phyloP scores from a whole-genome alignment of 192 early-diverging fungal species.

The Kickxella alabastrina region DNA sequence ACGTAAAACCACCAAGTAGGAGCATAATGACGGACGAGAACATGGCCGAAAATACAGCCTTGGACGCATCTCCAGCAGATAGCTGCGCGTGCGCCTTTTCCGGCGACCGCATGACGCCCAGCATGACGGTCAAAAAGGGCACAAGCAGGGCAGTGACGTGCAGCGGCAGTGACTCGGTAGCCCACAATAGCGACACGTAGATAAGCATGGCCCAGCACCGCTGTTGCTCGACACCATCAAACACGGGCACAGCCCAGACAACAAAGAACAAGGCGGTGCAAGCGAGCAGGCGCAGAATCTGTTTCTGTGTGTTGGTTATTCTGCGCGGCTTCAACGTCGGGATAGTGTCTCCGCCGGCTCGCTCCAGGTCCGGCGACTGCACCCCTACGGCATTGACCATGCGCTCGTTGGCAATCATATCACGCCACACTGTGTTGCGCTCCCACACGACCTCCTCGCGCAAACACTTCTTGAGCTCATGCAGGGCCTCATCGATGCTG shows the following conservation, averaged over 20 bases:
- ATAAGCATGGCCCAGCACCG: constrained; percentile 91
- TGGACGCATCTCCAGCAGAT: constrained; percentile 71
- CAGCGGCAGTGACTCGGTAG: constrained; percentile 87
- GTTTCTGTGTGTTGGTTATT: constrained; percentile 49
- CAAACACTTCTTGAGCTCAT: constrained; percentile 74
- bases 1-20: constrained; percentile 88
- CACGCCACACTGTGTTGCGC: constrained; percentile 96
- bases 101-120: constrained; percentile 76
- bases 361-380: constrained; percentile 47
- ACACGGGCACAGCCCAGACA: constrained; percentile 59
- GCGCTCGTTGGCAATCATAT: constrained; percentile 90
- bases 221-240: constrained; percentile 70
- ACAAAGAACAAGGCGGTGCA: constrained; percentile 61
- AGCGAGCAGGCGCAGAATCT: constrained; percentile 45
- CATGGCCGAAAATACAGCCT: constrained; percentile 87
- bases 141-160: constrained; percentile 89
- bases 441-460: constrained; percentile 93
- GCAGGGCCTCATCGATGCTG: constrained; percentile 61
- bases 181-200: constrained; percentile 88
- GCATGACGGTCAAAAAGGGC: constrained; percentile 77
- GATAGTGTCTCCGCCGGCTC: constrained; percentile 8
- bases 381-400: constrained; percentile 72
- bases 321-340: constrained; percentile 52
- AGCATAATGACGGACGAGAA: constrained; percentile 96
- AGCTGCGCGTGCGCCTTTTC: constrained; percentile 47